Conservation (phyloP, 169 alveolate genomes). For the Amoebophrya sp. region DNA sequence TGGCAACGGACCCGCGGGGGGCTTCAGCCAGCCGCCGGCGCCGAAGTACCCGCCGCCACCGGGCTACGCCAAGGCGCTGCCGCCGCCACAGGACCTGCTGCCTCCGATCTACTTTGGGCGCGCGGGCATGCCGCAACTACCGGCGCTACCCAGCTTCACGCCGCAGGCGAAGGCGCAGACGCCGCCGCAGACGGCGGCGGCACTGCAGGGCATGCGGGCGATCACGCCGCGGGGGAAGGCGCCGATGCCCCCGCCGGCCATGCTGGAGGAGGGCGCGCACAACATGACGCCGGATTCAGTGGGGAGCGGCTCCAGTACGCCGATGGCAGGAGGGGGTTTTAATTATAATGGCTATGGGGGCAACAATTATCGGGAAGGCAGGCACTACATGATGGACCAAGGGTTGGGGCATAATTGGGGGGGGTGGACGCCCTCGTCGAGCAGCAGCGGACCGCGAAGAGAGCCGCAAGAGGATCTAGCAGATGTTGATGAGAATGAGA, state of each 20-base stretch:
- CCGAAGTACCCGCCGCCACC: slow-evolving; percentile 10
- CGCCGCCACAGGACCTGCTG: slow-evolving; percentile 10
- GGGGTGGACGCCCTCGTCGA: too few relatives aligned
- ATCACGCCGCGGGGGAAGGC: background rate
- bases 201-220: background rate
- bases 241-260: slow-evolving; percentile 5
- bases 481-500: too few relatives aligned
- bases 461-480: too few relatives aligned
- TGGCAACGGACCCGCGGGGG: too few relatives aligned
- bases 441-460: too few relatives aligned
- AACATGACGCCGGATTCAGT: too few relatives aligned
- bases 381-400: too few relatives aligned
- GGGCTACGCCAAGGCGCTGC: slow-evolving; percentile 1
- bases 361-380: too few relatives aligned
- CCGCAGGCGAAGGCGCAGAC: background rate
- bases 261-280: background rate
- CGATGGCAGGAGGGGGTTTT: too few relatives aligned
- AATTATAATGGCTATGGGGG: too few relatives aligned
- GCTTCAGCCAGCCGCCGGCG: background rate
- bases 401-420: too few relatives aligned
- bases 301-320: too few relatives aligned
- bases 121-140: background rate
- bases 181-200: slow-evolving; percentile 4
- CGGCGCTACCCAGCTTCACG: background rate
- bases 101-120: slow-evolving; percentile 7